Percentiles rank a stretch among this genome's conserved stretches.
phyloP scores from a whole-genome alignment of 2,329 filamentous ascomycete species.

The Beauveria brongniartii region DNA sequence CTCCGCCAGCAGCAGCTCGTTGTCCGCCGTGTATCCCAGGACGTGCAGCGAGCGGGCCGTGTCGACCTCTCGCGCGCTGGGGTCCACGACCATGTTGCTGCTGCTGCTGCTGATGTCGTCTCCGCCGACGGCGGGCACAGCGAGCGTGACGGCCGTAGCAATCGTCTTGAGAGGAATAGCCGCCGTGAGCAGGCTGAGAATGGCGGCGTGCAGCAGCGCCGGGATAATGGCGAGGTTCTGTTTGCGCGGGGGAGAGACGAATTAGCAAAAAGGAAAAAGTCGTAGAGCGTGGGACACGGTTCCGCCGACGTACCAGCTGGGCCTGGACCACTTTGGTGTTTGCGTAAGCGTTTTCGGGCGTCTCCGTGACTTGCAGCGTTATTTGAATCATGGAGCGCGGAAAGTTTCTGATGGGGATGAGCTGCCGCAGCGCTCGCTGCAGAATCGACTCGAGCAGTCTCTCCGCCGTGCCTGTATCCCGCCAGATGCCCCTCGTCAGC shows the following conservation, averaged over 20 bases:
- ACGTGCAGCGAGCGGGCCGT: conserved; percentile 67
- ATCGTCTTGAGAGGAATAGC: conserved; percentile 72
- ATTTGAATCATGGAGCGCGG: conserved; percentile 73
- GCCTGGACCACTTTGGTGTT: conserved; percentile 53
- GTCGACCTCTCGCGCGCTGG: conserved; percentile 54
- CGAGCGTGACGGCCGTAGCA: conserved; percentile 57
- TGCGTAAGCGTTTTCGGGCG: conserved; percentile 59
- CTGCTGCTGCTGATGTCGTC: conserved; percentile 13
- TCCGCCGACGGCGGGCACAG: conserved; percentile 39
- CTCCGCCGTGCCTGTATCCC: conserved; percentile 56
- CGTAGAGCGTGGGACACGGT: background rate
- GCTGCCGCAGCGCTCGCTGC: conserved; percentile 61
- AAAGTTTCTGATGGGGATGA: conserved; percentile 67
- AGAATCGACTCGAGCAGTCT: conserved; percentile 75
- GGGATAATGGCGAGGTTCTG: conserved; percentile 76
- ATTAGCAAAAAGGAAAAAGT: background rate
- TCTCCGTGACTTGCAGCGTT: conserved; percentile 65
- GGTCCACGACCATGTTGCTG: conserved; percentile 42
- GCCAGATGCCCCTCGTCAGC: background rate
- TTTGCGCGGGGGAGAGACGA: background rate
- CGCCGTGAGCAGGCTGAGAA: conserved; percentile 72
- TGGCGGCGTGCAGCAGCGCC: conserved; percentile 69
- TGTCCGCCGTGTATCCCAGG: conserved; percentile 69
- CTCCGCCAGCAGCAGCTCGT: conserved; percentile 68
- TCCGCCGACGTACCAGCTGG: conserved; percentile 44